Evolutionary conservation across 2,329 filamentous ascomycete species (phyloP).

Genomic region (Hypomyces perniciosus): DNA sequence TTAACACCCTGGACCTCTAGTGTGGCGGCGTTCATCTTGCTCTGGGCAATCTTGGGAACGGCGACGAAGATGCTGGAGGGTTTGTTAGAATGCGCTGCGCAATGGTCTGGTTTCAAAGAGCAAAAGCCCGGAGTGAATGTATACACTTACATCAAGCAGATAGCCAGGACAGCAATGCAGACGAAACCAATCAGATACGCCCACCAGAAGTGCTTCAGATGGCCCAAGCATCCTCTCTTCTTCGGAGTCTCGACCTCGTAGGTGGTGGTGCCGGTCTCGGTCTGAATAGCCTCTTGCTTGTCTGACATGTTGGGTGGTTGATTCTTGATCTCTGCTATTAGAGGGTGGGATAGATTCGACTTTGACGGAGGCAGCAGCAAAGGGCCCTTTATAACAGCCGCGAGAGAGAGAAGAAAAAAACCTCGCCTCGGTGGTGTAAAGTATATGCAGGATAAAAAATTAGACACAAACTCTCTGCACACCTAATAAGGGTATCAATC

Average conservation of each 20-base stretch:
- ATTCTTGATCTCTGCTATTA: not conserved
- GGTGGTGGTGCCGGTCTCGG: constrained; percentile 25
- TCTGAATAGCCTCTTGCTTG: constrained; percentile 31
- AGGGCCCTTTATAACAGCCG: not conserved
- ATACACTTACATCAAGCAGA: constrained; percentile 53
- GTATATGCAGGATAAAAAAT: not conserved
- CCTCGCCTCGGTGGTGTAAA: constrained; percentile 4
- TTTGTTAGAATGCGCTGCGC: constrained; percentile 1
- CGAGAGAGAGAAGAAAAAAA: not conserved
- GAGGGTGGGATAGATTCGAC: not conserved
- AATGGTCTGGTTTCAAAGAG: not conserved
- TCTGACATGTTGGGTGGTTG: constrained; percentile 30
- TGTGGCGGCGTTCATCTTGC: constrained; percentile 47
- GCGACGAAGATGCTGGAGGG: constrained; percentile 46
- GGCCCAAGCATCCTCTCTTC: constrained; percentile 36
- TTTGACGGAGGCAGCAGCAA: not conserved
- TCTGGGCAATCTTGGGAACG: constrained; percentile 51
- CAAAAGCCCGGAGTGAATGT: not conserved
- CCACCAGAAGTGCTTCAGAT: constrained; percentile 58
- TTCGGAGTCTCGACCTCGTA: constrained; percentile 21
- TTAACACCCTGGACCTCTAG: constrained; percentile 47
- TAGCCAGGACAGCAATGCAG: constrained; percentile 46
- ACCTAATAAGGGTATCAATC: not conserved
- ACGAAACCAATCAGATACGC: constrained; percentile 46
- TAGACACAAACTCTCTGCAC: constrained; percentile 3